phyloP scores from a whole-genome alignment of 257 asterid species.

The Anisodus acutangulus region DNA sequence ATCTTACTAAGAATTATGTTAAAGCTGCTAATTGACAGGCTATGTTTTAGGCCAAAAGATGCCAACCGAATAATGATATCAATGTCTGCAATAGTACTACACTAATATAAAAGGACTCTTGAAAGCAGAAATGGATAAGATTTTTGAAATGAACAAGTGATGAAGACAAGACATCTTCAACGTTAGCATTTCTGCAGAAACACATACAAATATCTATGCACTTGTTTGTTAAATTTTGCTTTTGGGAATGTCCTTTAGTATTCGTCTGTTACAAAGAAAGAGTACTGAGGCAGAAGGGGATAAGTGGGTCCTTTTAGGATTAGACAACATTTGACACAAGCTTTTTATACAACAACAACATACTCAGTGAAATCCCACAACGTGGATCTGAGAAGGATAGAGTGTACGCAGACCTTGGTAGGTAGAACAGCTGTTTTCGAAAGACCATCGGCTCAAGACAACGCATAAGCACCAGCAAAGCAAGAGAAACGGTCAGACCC shows the following conservation, averaged over 20 bases:
- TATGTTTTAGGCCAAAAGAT: neutral
- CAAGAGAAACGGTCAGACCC: too few relatives aligned
- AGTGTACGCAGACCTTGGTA: too few relatives aligned
- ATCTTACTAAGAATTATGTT: neutral
- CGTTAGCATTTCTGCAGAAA: neutral
- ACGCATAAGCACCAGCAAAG: too few relatives aligned
- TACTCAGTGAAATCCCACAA: too few relatives aligned
- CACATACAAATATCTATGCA: neutral
- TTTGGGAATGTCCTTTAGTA: neutral
- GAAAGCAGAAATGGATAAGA: neutral
- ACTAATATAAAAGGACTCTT: neutral
- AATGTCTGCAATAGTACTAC: neutral
- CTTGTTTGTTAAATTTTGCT: neutral
- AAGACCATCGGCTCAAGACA: too few relatives aligned
- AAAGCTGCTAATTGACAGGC: neutral
- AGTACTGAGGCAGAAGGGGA: neutral
- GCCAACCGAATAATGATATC: neutral
- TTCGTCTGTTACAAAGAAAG: neutral
- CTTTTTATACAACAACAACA: neutral
- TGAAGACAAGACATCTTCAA: too few relatives aligned
- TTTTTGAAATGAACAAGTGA: too few relatives aligned
- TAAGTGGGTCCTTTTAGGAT: slow-evolving; percentile 25
- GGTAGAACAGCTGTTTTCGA: too few relatives aligned
- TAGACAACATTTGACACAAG: slow-evolving; percentile 28
- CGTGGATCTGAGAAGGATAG: too few relatives aligned